These are phyloP conservation scores for Craspedostauros australis DNA, from an alignment of 108 stramenopile genomes.

Conservation along the genomic window DNA sequence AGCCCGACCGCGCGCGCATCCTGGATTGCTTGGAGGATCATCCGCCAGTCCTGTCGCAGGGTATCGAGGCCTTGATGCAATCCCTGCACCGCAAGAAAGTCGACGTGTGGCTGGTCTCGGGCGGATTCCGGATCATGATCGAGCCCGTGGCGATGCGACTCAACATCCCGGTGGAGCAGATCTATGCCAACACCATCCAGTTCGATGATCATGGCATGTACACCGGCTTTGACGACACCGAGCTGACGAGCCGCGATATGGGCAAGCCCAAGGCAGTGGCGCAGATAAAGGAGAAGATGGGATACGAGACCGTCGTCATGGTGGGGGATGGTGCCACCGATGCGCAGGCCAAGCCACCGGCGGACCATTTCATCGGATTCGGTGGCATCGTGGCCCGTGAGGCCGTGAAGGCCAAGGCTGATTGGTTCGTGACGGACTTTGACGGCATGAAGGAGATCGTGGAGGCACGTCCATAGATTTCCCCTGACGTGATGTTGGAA, in stretches of 20 bases:
- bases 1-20: slow-evolving; percentile 67
- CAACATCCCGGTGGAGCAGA: slow-evolving; percentile 56
- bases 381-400: slow-evolving; percentile 90
- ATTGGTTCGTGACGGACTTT: slow-evolving; percentile 95
- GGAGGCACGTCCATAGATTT: slow-evolving; percentile 7
- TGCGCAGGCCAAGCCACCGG: slow-evolving; percentile 97
- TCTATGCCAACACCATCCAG: slow-evolving; percentile 92
- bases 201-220: slow-evolving; percentile 81
- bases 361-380: slow-evolving; percentile 94
- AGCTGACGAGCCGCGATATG: slow-evolving; percentile 88
- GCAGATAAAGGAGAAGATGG: slow-evolving; percentile 44
- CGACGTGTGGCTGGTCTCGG: slow-evolving; percentile 91
- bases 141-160: slow-evolving; percentile 85
- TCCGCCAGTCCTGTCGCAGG: slow-evolving; percentile 76
- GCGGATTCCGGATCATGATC: slow-evolving; percentile 98
- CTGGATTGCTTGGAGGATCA: slow-evolving; percentile 58
- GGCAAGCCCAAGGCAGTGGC: slow-evolving; percentile 91
- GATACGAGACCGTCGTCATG: slow-evolving; percentile 86
- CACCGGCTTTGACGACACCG: slow-evolving; percentile 81
- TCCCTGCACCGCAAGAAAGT: slow-evolving; percentile 66
- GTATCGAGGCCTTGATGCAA: slow-evolving; percentile 67
- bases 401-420: slow-evolving; percentile 81
- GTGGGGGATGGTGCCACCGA: slow-evolving; percentile 99
- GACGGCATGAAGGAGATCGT: slow-evolving; percentile 68
- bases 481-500: too few relatives aligned